Conservation (phyloP, 2,329 filamentous ascomycete genomes). For the Sordariomycetes sp. region DNA sequence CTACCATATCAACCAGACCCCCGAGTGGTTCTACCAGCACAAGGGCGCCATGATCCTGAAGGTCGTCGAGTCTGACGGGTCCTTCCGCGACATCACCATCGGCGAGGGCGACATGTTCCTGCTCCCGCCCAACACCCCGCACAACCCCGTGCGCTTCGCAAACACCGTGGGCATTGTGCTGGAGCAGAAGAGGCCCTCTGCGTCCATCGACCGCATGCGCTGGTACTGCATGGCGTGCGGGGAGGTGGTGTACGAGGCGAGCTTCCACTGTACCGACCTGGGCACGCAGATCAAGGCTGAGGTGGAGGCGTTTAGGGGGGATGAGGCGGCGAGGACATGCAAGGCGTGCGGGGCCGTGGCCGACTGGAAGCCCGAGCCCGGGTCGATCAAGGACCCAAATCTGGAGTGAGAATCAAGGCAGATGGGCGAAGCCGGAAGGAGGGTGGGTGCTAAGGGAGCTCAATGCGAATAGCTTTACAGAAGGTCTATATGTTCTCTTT, state of each 20-base stretch:
- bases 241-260: constrained; percentile 70
- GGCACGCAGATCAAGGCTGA: constrained; percentile 91
- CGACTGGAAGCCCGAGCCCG: constrained; percentile 53
- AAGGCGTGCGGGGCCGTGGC: constrained; percentile 66
- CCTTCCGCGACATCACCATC: constrained; percentile 79
- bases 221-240: constrained; percentile 79
- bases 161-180: constrained; percentile 90
- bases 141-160: constrained; percentile 89
- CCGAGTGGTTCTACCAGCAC: constrained; percentile 98
- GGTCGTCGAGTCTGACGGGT: constrained; percentile 57
- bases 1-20: constrained; percentile 95
- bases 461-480: not conserved
- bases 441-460: not conserved
- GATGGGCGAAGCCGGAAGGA: not conserved
- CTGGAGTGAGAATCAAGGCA: constrained; percentile 15
- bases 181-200: constrained; percentile 68
- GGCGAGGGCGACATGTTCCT: constrained; percentile 90
- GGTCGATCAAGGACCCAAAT: constrained; percentile 50
- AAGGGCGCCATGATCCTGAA: constrained; percentile 89
- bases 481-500: not conserved
- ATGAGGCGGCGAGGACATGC: constrained; percentile 61
- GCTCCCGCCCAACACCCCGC: constrained; percentile 85
- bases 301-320: constrained; percentile 68
- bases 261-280: constrained; percentile 81
- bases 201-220: constrained; percentile 64